Base-by-base conservation (phyloP, 2,329 filamentous ascomycete species). In the Lasiodiplodia hormozganensis region DNA sequence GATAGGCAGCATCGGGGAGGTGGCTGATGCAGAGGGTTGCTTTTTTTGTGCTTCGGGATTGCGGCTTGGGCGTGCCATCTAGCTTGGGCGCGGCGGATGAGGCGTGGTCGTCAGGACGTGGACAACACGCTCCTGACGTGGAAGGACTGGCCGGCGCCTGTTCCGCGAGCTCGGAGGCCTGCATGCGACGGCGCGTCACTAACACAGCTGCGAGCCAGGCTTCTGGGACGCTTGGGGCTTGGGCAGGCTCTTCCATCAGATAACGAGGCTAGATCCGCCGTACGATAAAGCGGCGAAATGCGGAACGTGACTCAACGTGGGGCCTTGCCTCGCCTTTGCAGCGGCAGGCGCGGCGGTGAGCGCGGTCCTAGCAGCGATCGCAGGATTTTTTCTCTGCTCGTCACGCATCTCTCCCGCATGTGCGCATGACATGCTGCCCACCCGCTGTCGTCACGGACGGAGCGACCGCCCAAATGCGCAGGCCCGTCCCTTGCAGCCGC, bases 261-360 rank as follows among this genome's bases (percentile, higher is more conserved):
- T 64, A 64, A 64, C 60, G 38, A 64, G 60, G 60, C 60, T 64
- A 64, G 60, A 64, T 64, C 60, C 60, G 58, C 58, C 58, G 60
- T 64, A n/a, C 60, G 60, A 64, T 64, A 64, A 64, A 64, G 60
- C 60, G 47, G 58, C 60, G 60, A 64, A 52, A 52, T 38, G 28
- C 60, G 60, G 28, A 64, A 52, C 47, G 60, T 52, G 60, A 64
- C 60, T 36, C 60, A 25, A 28, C 60, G 43, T n/a, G 47, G 43
- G 60, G 57, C 40, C 38, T 62, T 49, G 21, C 40, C 56, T 23
- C 16, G 40, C 38, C 36, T 62, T 62, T 51, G 38, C 40, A 62
- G 58, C 58, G 60, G 60, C 60, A 52, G 28, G 47, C 60, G 60
- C 60, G 60, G 60, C 60, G 60, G 60, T 64, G 60, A 64, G 60